Conservation (phyloP, 2,329 filamentous ascomycete species). For the Sporothrix curviconia region DNA sequence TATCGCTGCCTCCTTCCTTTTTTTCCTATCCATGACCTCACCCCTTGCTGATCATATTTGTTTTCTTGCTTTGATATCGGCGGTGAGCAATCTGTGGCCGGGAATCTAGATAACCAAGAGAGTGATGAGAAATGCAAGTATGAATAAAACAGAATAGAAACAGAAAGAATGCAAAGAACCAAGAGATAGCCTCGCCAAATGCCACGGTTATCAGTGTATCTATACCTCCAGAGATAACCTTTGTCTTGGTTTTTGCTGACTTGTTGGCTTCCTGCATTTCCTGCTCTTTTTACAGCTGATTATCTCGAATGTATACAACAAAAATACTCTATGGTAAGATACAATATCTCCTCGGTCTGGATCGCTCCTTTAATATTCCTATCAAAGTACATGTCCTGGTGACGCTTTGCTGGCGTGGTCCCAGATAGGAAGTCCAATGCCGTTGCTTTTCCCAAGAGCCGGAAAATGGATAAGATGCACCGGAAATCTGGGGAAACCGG, state of each 20-base stretch:
- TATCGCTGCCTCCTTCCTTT: too few species aligned
- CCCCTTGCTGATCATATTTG: too few species aligned
- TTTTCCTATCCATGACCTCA: background rate
- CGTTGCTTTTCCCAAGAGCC: background rate
- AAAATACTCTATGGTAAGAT: too few species aligned
- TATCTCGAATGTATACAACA: too few species aligned
- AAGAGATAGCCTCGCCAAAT: background rate
- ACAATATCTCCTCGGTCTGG: too few species aligned
- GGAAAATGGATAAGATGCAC: background rate
- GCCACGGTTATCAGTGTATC: background rate
- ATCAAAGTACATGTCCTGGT: background rate
- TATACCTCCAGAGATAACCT: background rate
- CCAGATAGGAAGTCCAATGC: background rate
- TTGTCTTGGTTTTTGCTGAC: background rate
- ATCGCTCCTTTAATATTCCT: background rate
- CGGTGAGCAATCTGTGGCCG: background rate
- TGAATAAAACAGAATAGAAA: background rate
- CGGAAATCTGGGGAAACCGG: conserved; percentile 1
- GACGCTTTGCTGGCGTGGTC: background rate
- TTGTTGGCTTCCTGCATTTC: background rate
- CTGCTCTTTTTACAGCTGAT: background rate
- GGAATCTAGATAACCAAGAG: background rate
- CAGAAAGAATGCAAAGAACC: background rate
- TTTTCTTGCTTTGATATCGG: background rate
- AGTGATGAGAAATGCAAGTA: background rate